Evolutionary conservation across 768 basidiomycete species (phyloP), one percentile per base, ranked within the genome.

Genomic region (Leccinum rimulosum): DNA sequence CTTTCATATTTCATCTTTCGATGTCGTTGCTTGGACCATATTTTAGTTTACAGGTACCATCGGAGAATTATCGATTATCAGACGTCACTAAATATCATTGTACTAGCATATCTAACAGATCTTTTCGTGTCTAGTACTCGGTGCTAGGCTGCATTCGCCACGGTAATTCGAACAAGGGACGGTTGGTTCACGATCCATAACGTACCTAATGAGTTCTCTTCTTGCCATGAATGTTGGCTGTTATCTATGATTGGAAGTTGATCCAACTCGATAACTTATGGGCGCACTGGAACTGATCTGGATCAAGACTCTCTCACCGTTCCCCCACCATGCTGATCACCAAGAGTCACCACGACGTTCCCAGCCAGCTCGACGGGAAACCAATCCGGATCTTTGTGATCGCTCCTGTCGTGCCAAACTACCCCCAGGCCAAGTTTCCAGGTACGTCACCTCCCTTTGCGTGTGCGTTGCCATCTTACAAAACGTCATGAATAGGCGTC

Each of bases 351-450:
- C 80, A 88, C 68, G 94, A 96, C 67, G 73, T 97, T 6, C 84
- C 87, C 43, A 85, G 88, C 55, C 84, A 82, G 53, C 82, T 91
- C 48, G 79, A 87, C 66, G 84, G 84, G 10, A 80, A 79, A 4
- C 86, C 88, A 0, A 88, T 95, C 61, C 80, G 93, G 55, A 85
- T 96, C 43, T 94, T 88, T 69, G 78, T 97, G 33, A 88, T 95
- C 58, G 83, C 91, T 19, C 95, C 95, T 7, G 80, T 79, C 54
- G 70, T 94, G 14, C 86, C 89, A 11, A 83, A 87, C 51, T 94
- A 96, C 70, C 95, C 95, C 1, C 82, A 93, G 49, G 95, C 93
- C 27, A 93, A 88, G 73, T 96, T 95, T 70, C 94, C 93, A 69
- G 92, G 92, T 86, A 71, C 60, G 64, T 40, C 12, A 25, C 49